A percentile compares a stretch with the other conserved stretches of the same genome.
Conservation (phyloP, 208 protist genomes). For the Kentomonas sorsogonicus region DNA sequence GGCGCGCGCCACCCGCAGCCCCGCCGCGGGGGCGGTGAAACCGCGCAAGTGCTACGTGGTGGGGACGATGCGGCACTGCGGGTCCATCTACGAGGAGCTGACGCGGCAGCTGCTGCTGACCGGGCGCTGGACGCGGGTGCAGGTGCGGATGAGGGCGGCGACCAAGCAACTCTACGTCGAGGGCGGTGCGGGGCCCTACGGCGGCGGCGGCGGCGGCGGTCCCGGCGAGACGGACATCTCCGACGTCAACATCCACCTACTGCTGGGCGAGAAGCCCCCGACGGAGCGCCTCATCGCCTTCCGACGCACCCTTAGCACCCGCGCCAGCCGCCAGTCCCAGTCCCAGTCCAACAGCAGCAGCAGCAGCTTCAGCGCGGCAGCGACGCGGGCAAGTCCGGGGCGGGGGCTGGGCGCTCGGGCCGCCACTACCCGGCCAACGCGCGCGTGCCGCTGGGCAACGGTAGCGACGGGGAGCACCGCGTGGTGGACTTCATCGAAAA, state of each 20-base stretch:
- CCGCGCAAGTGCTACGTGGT: slow-evolving; percentile 31
- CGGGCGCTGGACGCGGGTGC: slow-evolving; percentile 39
- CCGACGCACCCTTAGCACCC: slow-evolving; percentile 19
- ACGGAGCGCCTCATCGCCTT: slow-evolving; percentile 44
- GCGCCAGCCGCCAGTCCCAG: background rate
- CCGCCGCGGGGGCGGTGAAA: background rate
- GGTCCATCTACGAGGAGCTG: slow-evolving; percentile 76
- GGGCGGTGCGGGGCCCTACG: too few relatives aligned
- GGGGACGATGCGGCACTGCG: slow-evolving; percentile 56
- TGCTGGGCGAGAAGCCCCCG: slow-evolving; percentile 66
- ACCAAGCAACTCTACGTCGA: slow-evolving; percentile 33
- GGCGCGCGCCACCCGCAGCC: too few relatives aligned
- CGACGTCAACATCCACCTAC: slow-evolving; percentile 43
- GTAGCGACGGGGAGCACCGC: slow-evolving; percentile 34
- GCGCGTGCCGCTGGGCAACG: slow-evolving; percentile 51
- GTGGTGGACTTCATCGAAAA: slow-evolving; percentile 70
- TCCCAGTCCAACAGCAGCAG: background rate
- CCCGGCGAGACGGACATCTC: slow-evolving; percentile 22
- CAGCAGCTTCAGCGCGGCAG: background rate
- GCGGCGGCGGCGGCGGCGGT: too few relatives aligned
- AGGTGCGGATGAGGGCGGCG: slow-evolving; percentile 12
- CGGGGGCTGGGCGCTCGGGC: background rate
- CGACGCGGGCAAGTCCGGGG: background rate
- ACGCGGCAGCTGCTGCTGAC: slow-evolving; percentile 49
- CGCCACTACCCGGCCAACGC: background rate